Evolutionary conservation across 1,284 basidiomycete species (phyloP), one percentile per base, ranked within the genome.

Genomic region (Caloboletus firmus): DNA sequence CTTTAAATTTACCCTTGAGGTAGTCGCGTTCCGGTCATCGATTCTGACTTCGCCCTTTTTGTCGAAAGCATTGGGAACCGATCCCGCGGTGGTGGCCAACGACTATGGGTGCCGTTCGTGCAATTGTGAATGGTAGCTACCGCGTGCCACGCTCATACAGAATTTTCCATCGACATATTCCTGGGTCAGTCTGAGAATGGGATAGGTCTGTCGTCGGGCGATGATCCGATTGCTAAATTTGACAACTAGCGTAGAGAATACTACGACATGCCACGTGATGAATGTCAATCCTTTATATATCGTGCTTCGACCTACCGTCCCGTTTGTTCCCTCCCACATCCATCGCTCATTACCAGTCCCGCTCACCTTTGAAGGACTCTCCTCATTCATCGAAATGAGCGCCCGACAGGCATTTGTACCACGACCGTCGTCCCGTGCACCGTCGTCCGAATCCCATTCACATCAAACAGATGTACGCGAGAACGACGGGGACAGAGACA

Each of bases 381-480:
- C 9, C 10, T 12, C 39, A 12, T 52, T 15, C 24, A 22, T 43
- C 22, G 10, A 20, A 13, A 67, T 67, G 65, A 67, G 66, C 31
- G 61, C 68, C 5, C 20, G 68, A 45, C 66, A 69, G n/a, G 56
- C 59, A 5, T 67, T 67, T 40, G 7, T 62, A 37, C 68, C 66
- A 4, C 64, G 55, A 7, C 41, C 62, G 1, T 44, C 53, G 8
- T 64, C 65, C 5, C 40, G 50, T 20, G 32, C 41, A 2, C 35
- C 44, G 1, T 26, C 49, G 7, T 53, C 55, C 13, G 54, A 68
- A 32, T 18, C 48, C 12, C 50, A 53, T 37, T 28, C 44, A 24
- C 55, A 46, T 17, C 11, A 31, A 0, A 32, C 43, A 20, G 63
- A 65, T 22, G 15, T 20, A 4, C 26, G 8, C 24, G 28, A 36